Evolutionary conservation across 768 basidiomycete genomes (phyloP), one percentile per base, ranked within the genome.

Genomic region (Phaeolepiota aurea): DNA sequence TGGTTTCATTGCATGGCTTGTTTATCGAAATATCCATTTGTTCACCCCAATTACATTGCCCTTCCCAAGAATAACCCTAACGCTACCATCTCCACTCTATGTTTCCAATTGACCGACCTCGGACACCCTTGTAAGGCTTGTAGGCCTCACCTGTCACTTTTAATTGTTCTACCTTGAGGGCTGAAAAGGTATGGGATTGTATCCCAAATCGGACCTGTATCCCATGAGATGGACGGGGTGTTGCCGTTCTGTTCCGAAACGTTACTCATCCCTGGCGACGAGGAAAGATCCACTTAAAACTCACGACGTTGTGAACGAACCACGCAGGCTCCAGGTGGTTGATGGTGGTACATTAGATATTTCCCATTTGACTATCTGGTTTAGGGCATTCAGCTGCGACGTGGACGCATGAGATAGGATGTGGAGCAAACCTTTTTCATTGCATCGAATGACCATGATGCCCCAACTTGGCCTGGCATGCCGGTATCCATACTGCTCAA

Each of bases 121-220:
- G 68, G 38, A 96, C 83, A 12, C 92, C 92, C 59, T 93, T 94
- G 64, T 86, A 96, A 9, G 87, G 86, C 59, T 93, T 94, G 60
- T 93, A 93, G 9, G 60, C 61, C 56, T 92, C 88, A 10, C 84
- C 81, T 1, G 63, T 79, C 19, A 88, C 64, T 58, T 80, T 88
- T 32, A 94, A 72, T 50, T 91, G 85, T 44, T 92, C 87, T 3
- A 94, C 81, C 51, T 85, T 87, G 34, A 94, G 65, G 14, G 83
- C 72, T 4, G 88, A 89, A 56, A 82, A 87, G 23, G 79, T 80
- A 53, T 85, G 65, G 11, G 77, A 73, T 16, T 79, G 74, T 20
- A 91, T 71, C 32, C 79, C 74, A 56, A 89, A 94, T 14, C 64
- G 65, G 35, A 89, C 68, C 50, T 77, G 76, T 39, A 93, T 68